Evolutionary conservation across 176 grass and related monocot species (phyloP), one percentile per base, ranked within the genome.

Genomic region (Eragrostis nindensis): DNA sequence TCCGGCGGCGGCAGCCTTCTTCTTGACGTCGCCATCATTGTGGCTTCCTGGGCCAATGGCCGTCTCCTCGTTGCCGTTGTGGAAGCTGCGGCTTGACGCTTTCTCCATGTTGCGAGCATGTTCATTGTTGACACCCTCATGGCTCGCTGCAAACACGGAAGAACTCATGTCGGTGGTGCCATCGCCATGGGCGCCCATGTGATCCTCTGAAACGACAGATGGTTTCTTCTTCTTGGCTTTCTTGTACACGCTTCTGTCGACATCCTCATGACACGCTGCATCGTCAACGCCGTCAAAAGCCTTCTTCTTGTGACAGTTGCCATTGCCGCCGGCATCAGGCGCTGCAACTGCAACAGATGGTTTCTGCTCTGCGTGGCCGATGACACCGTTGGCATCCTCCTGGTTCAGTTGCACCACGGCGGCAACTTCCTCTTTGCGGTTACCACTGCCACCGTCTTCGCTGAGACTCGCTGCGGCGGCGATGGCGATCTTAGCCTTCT

Each of bases 401-500:
- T 72, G 32, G 32, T 3, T 29, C 45, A 4, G 54, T 48, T 27
- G 41, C 19, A 32, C 19, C 14, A 19, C 40, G 32, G 11, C 57
- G 4, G 30, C 29, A 24, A 9, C 10, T 22, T 27, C 43, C 25
- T 19, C 63, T 29, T 38, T 47, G 52, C 52, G 16, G 55, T 39
- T 66, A 30, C 73, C 74, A 43, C 25, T 13, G 44, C 11, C 46
- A 27, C 18, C 9, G 4, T 6, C 54, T 32, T 5, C 73, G 50
- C 8, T 15, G 11, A 30, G 64, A 8, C 16, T 2, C 1, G 56
- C 46, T n/a, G 19, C 61, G 6, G 19, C 47, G 39, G 27, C 80
- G 11, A 48, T 40, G 47, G 80, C 42, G 41, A 74, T 74, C 86
- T 40, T 84, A 4, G 49, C 44, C 39, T 84, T 84, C 86, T 75